Conservation (phyloP, 768 basidiomycete genomes). For the Krasilnikovozyma curviuscula region DNA sequence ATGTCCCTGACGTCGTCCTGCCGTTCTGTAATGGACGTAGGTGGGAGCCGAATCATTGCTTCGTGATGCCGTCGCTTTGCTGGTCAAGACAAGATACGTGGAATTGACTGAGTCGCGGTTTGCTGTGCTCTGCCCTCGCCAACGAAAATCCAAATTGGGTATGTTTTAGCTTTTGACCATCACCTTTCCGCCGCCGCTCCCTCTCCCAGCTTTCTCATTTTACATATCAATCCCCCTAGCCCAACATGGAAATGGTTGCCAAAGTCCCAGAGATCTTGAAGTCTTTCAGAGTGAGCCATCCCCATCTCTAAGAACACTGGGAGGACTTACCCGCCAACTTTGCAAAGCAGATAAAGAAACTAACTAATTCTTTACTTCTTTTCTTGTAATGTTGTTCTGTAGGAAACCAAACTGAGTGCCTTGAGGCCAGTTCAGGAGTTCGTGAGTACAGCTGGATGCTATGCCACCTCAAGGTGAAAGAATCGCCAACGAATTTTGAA, state of each 20-base stretch:
- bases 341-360: not conserved
- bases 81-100: too few relatives aligned
- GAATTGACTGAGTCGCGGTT: too few relatives aligned
- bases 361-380: not conserved
- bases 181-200: not conserved
- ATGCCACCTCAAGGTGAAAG: not conserved
- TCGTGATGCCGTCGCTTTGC: too few relatives aligned
- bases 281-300: conserved; percentile 23
- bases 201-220: not conserved
- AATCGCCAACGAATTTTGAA: not conserved
- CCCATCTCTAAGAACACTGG: not conserved
- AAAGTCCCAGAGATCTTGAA: conserved; percentile 22
- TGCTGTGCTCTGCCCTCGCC: too few relatives aligned
- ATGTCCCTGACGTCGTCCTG: too few relatives aligned
- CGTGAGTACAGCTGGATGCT: conserved; percentile 16
- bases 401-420: conserved; percentile 25
- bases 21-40: too few relatives aligned
- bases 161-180: too few relatives aligned
- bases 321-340: not conserved
- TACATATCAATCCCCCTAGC: not conserved
- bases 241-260: conserved; percentile 23
- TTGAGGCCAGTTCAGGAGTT: conserved; percentile 25
- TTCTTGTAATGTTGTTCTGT: not conserved
- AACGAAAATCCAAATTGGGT: too few relatives aligned
- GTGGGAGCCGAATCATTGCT: too few relatives aligned